Evolutionary conservation across 768 basidiomycete genomes (phyloP), one percentile per base, ranked within the genome.

Genomic region (Rickenella mellea): DNA sequence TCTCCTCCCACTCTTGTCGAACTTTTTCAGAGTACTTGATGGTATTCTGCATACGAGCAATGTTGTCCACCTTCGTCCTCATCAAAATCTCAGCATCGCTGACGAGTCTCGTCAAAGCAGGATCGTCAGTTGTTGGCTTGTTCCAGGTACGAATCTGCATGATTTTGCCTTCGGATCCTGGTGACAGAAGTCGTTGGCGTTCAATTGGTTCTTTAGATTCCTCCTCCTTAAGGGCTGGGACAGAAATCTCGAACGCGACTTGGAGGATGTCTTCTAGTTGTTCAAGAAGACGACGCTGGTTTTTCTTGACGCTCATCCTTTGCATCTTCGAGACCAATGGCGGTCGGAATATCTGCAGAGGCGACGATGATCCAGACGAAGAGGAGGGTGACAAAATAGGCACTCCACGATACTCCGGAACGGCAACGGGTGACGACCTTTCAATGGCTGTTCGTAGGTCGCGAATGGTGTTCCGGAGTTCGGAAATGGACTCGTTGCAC

Each of bases 11-110:
- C 63, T 98, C 96, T 53, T 84, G 83, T 67, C 94, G 81, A 24
- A 96, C 87, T 66, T 93, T 94, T 68, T 98, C 96, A 29, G 91
- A 82, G 61, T 98, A 98, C 41, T 88, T 73, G 51, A 99, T 92
- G 15, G 92, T 97, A 56, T 94, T 96, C 62, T 94, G 89, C 80
- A 99, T 80, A 28, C 96, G 80, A 48, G 90, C 85, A 38, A 97
- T 88, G 50, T 84, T 91, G 60, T 93, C 92, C 48, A 92, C 76
- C 70, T 99, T 99, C 62, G 88, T 83, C 25, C 88, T 72, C 74
- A 93, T 86, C 39, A 93, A 73, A 27, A 87, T 78, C 51, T 93
- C 91, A 6, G 82, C 83, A 55, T 98, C 93, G 51, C 86, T 78
- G 40, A 86, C 73, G 17, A 99, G 74, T 52, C 90, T 79, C 2